Evolutionary conservation across 257 asterid species (phyloP).

Genomic region (Penstemon barbatus): DNA sequence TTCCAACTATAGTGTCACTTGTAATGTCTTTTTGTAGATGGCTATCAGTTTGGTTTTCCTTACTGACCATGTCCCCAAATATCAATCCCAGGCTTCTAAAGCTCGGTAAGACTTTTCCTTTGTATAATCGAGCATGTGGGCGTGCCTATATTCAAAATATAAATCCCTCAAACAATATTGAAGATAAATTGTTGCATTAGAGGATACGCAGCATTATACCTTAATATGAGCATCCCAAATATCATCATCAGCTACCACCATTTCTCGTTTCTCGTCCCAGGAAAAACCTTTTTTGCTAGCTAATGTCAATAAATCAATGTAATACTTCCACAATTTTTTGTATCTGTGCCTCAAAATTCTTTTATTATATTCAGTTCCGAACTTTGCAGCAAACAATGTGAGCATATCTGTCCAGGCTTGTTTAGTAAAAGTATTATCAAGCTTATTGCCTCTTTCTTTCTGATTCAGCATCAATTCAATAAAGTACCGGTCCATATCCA

Average conservation of each 20-base stretch:
- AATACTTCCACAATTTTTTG: slow-evolving; percentile 36
- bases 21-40: slow-evolving; percentile 23
- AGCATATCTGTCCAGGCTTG: slow-evolving; percentile 50
- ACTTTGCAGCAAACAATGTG: slow-evolving; percentile 37
- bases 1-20: slow-evolving; percentile 30
- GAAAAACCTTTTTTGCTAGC: slow-evolving; percentile 38
- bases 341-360: slow-evolving; percentile 43
- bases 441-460: slow-evolving; percentile 43
- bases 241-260: slow-evolving; percentile 43
- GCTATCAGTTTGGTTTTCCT: slow-evolving; percentile 29
- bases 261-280: slow-evolving; percentile 44
- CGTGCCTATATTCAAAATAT: slow-evolving; percentile 33
- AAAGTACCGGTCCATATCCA: slow-evolving; percentile 42
- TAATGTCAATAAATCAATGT: slow-evolving; percentile 34
- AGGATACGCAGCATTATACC: slow-evolving; percentile 31
- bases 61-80: slow-evolving; percentile 34
- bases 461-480: slow-evolving; percentile 40
- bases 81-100: slow-evolving; percentile 32
- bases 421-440: slow-evolving; percentile 38
- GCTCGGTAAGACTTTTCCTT: slow-evolving; percentile 35
- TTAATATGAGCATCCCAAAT: slow-evolving; percentile 45
- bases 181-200: slow-evolving; percentile 17
- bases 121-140: slow-evolving; percentile 41
- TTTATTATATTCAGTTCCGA: slow-evolving; percentile 35
- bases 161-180: slow-evolving; percentile 18